Base-by-base conservation (phyloP, 1,284 basidiomycete species). In the Apiotrichum siamense region DNA sequence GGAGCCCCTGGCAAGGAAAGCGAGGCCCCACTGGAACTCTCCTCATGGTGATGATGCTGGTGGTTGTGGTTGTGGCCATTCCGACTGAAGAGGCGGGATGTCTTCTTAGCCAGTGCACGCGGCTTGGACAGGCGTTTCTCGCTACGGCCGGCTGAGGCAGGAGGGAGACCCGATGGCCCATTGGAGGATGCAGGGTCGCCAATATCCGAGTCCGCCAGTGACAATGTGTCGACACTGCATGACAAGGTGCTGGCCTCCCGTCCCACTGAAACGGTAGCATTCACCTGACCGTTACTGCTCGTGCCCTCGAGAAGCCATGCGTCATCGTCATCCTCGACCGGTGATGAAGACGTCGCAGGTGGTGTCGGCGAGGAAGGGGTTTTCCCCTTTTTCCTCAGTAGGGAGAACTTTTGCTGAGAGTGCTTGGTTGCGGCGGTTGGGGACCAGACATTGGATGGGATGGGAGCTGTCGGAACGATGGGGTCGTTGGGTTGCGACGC, bases 81-180 rank as follows among this genome's bases (percentile, higher is more conserved):
- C 21, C 70, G 50, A 10, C 51, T 50, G 42, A 73, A 73, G 39
- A 73, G 48, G 24, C 64, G 59, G 17, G 66, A 69, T 1, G 70
- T 73, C 60, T 73, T 73, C 58, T 70, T 70, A 2, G 63, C 70
- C 27, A 73, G 45, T 12, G 58, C 49, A 15, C 63, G 55, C 6
- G 65, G 55, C 45, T 66, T 70, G 6, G 53, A 57, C 46, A 59
- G 54, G 27, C 52, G 52, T 45, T 61, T 55, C 15, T 45, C 55
- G 12, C 32, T n/a, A 5, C 53, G 52, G 4, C 20, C 18, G 17
- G 20, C 25, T 7, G 26, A 32, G 18, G 43, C 27, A 18, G 26
- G 23, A 12, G 49, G 20, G 24, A 36, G 21, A 4, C 35, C 29
- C 26, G 44, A 26, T 24, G 31, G 41, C 13, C 11, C 39, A 24